These are phyloP conservation scores for Kalmanozyma brasiliensis DNA, from an alignment of 1,284 basidiomycete species.

Conservation along the genomic window DNA sequence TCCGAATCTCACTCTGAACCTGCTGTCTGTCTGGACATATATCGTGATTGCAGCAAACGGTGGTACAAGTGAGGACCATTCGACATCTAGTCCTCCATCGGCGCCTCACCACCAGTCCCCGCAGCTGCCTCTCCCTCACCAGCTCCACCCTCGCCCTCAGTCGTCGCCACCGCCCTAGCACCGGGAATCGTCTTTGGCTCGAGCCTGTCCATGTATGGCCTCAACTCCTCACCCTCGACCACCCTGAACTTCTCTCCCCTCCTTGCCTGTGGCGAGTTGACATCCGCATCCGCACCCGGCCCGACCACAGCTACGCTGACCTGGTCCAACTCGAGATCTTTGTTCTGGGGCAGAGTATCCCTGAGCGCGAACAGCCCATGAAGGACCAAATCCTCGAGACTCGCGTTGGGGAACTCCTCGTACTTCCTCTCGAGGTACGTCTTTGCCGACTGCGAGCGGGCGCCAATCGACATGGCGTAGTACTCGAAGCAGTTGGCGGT, in stretches of 20 bases:
- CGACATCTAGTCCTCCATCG: slow-evolving; percentile 44
- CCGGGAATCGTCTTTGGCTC: slow-evolving; percentile 42
- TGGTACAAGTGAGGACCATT: background rate
- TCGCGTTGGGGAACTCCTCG: slow-evolving; percentile 75
- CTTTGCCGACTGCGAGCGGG: slow-evolving; percentile 95
- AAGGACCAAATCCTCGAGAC: slow-evolving; percentile 54
- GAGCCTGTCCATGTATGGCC: slow-evolving; percentile 56
- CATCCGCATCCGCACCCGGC: slow-evolving; percentile 63
- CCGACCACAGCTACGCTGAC: slow-evolving; percentile 64
- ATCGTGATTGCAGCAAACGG: slow-evolving; percentile 2
- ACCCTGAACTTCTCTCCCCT: slow-evolving; percentile 62
- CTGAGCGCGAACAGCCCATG: slow-evolving; percentile 64
- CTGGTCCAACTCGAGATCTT: slow-evolving; percentile 63
- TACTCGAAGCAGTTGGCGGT: slow-evolving; percentile 98
- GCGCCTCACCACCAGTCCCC: slow-evolving; percentile 31
- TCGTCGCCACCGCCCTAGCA: slow-evolving; percentile 16
- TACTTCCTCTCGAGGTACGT: slow-evolving; percentile 97
- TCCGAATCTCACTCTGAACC: no score
- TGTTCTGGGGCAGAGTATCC: slow-evolving; percentile 66
- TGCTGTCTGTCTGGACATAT: no score
- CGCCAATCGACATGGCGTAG: slow-evolving; percentile 97
- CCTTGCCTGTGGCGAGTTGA: slow-evolving; percentile 47
- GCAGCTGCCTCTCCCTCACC: slow-evolving; percentile 1
- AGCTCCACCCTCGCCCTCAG: background rate
- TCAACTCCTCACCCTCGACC: slow-evolving; percentile 62